Conservation (phyloP, 331 rosid species). For the Acacia concinna region DNA sequence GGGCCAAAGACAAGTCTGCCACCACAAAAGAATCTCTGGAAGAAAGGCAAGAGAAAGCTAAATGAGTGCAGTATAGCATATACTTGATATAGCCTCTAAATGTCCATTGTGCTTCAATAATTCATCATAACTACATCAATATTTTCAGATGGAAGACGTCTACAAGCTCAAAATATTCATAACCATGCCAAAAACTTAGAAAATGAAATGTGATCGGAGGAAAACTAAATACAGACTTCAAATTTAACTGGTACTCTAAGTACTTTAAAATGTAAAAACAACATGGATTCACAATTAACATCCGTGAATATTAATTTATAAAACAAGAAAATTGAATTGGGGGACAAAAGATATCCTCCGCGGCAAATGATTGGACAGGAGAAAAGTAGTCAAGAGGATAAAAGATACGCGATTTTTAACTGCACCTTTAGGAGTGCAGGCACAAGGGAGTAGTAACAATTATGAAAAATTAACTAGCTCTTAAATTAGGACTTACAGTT, state of each 20-base stretch:
- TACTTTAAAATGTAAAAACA: conserved; percentile 15
- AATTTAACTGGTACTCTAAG: neutral
- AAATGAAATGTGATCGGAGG: conserved; percentile 13
- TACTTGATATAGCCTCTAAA: conserved; percentile 11
- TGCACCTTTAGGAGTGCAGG: no score
- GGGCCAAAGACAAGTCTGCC: conserved; percentile 96
- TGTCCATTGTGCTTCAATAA: conserved; percentile 11
- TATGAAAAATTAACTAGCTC: conserved; percentile 20
- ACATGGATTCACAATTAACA: conserved; percentile 1
- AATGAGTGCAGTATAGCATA: conserved; percentile 36
- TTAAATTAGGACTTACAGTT: neutral
- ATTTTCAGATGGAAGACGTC: conserved; percentile 5
- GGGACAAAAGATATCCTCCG: neutral
- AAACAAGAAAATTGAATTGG: no score
- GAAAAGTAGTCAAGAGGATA: neutral
- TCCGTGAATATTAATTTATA: neutral
- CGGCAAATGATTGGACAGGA: neutral
- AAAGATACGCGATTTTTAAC: neutral
- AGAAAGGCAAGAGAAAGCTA: conserved; percentile 28
- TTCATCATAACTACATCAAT: conserved; percentile 5
- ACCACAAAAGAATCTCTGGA: conserved; percentile 81
- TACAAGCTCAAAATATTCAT: conserved; percentile 9
- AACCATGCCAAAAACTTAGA: conserved; percentile 5
- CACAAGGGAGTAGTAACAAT: neutral
- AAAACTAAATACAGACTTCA: neutral